phyloP scores from a whole-genome alignment of 768 basidiomycete genomes.

The Dictyophora rubrovolvata region DNA sequence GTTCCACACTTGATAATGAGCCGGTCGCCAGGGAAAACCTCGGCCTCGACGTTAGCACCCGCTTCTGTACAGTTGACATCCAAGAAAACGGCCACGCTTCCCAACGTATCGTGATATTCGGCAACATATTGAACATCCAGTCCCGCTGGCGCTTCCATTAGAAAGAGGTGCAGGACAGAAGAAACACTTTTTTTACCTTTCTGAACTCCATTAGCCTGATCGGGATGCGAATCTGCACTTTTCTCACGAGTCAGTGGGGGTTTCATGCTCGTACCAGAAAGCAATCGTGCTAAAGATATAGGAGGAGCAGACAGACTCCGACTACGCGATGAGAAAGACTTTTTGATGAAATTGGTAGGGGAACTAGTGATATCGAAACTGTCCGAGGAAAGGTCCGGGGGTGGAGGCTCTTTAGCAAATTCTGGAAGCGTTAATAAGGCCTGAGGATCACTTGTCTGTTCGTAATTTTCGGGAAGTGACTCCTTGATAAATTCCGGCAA shows the following conservation, averaged over 20 bases:
- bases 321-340: slow-evolving; percentile 18
- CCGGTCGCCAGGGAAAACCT: slow-evolving; percentile 51
- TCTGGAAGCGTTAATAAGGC: slow-evolving; percentile 26
- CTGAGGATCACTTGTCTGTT: slow-evolving; percentile 21
- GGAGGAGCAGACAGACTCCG: slow-evolving; percentile 55
- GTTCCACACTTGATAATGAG: slow-evolving; percentile 54
- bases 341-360: slow-evolving; percentile 13
- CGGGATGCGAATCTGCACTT: not conserved
- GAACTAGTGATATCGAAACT: not conserved
- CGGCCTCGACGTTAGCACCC: slow-evolving; percentile 50
- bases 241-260: not conserved
- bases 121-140: slow-evolving; percentile 44
- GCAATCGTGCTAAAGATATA: slow-evolving; percentile 40
- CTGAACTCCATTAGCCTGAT: not conserved
- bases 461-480: slow-evolving; percentile 28
- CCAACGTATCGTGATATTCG: slow-evolving; percentile 82
- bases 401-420: slow-evolving; percentile 40
- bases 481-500: slow-evolving; percentile 59
- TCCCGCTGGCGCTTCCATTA: slow-evolving; percentile 13
- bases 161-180: not conserved
- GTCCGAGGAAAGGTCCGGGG: not conserved
- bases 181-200: not conserved
- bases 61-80: slow-evolving; percentile 34
- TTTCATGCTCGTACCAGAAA: slow-evolving; percentile 11
- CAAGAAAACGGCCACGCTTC: slow-evolving; percentile 68